Evolutionary conservation across 306 rosid species (phyloP).

Genomic region (Inga leiocalycina): DNA sequence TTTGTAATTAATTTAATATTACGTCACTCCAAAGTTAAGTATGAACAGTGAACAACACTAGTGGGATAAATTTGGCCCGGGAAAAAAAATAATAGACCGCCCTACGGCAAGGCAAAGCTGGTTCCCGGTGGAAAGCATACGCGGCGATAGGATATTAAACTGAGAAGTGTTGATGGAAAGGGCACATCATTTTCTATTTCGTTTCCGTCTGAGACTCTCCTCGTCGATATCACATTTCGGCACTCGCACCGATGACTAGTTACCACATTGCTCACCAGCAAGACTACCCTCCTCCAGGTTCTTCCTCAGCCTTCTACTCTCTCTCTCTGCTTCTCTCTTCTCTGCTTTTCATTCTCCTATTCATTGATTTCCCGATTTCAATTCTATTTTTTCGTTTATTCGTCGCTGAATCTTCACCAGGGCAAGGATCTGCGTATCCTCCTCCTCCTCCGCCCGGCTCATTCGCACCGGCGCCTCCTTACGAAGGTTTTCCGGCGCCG

Average conservation of each 20-base stretch:
- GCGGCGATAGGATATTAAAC: not conserved
- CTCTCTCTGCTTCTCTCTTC: not conserved
- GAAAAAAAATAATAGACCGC: not conserved
- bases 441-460: conserved; percentile 29
- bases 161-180: not conserved
- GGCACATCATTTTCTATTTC: not conserved
- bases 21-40: not conserved
- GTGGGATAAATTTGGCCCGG: not conserved
- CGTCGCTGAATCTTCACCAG: conserved; percentile 10
- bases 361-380: not conserved
- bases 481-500: conserved; percentile 41
- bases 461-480: conserved; percentile 43
- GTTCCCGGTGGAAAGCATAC: not conserved
- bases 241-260: conserved; percentile 25
- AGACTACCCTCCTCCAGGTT: conserved; percentile 50
- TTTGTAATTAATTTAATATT: too few relatives aligned
- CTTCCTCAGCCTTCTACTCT: not conserved
- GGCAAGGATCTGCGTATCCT: conserved; percentile 53
- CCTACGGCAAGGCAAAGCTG: not conserved
- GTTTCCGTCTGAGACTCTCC: not conserved
- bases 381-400: not conserved
- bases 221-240: not conserved
- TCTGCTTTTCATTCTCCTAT: not conserved
- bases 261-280: conserved; percentile 44
- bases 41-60: too few relatives aligned